Evolutionary conservation across 768 basidiomycete species (phyloP), one percentile per base, ranked within the genome.

Genomic region (Trametes meyenii): DNA sequence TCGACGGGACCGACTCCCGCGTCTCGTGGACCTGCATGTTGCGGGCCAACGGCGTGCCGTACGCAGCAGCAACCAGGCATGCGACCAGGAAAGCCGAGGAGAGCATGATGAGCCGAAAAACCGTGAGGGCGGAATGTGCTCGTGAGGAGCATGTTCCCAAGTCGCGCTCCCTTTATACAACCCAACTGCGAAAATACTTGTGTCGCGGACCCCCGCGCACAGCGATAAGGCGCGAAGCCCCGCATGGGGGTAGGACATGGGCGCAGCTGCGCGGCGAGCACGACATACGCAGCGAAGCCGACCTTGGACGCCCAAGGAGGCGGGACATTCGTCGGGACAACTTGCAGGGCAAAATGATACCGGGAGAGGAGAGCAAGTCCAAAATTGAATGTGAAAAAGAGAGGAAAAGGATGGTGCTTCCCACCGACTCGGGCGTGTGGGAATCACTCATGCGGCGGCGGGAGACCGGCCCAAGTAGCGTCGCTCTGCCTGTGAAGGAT

Each of bases 11-110:
- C 1, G 45, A 42, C 2, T 67, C 61, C 14, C 72, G 67, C 12
- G 66, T 59, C 53, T 76, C 76, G 62, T 72, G 76, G 26, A 77
- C 69, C 58, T 55, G 62, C 70, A 71, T 63, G 58, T 62, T 58
- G 59, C 69, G 68, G 24, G 51, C 55, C 43, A 67, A 29, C 17
- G 71, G 69, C 59, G 63, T 72, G 43, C 63, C 65, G 57, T 63
- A 50, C 46, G 64, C 66, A 50, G 65, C 64, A 38, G 63, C 50
- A 40, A 61, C 50, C 44, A 70, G 55, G 35, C 67, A 71, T 21
- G 57, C 55, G 58, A 69, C 58, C 58, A 70, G 58, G 60, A 68
- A 29, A 10, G 46, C 52, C 16, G 56, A 46, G 36, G 69, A 62
- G 58, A 68, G 60, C 69, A 70, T 70, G 57, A 33, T 43, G 64